These are phyloP conservation scores for Cyberlindnera americana DNA, from an alignment of 805 yeast species.

Conservation along the genomic window DNA sequence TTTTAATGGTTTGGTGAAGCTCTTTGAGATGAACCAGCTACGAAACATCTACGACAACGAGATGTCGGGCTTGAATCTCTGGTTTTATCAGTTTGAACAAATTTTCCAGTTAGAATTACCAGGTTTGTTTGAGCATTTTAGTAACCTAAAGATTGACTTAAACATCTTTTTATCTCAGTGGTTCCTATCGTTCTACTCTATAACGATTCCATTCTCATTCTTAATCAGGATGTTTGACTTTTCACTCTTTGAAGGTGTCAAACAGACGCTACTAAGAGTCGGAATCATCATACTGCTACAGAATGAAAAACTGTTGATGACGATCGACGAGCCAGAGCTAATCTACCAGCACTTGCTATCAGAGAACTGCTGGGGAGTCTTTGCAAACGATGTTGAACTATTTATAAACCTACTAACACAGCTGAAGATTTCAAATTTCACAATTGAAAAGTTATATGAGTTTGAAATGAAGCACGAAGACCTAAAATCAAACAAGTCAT, in stretches of 20 bases:
- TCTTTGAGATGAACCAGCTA: constrained; percentile 59
- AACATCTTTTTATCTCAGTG: constrained; percentile 57
- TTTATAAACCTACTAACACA: constrained; percentile 31
- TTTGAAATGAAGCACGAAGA: constrained; percentile 13
- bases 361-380: constrained; percentile 40
- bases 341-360: constrained; percentile 39
- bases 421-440: constrained; percentile 17
- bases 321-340: constrained; percentile 38
- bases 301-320: constrained; percentile 38
- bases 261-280: constrained; percentile 51
- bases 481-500: too few relatives aligned
- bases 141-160: constrained; percentile 36
- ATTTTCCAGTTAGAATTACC: constrained; percentile 40
- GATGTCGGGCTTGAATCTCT: constrained; percentile 49
- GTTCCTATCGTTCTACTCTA: constrained; percentile 59
- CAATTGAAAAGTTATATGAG: constrained; percentile 3
- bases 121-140: constrained; percentile 42
- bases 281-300: constrained; percentile 49
- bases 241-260: constrained; percentile 50
- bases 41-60: constrained; percentile 49
- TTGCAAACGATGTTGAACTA: constrained; percentile 33
- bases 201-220: constrained; percentile 54
- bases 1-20: constrained; percentile 49
- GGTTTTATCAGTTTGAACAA: constrained; percentile 48
- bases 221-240: constrained; percentile 48